Base-by-base conservation (phyloP, 176 grass and related monocot genomes). In the bread wheat (Triticum aestivum) region DNA sequence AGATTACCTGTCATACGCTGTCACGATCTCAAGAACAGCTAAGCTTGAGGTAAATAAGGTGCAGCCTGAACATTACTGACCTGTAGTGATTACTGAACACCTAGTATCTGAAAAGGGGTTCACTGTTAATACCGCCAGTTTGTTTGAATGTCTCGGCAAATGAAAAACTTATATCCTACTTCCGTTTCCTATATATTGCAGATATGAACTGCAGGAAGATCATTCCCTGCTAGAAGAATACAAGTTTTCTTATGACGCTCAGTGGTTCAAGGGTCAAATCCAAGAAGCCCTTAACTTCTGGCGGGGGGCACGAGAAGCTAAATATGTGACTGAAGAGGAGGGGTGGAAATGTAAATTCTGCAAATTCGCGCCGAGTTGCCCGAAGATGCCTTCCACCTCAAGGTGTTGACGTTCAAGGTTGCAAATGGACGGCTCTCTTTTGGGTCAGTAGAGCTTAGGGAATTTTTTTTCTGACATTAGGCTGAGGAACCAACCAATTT, bases 171-270 rank as follows among this genome's bases (percentile, higher is more conserved):
- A 35, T 17, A 42, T 38, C 8, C 5, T 76, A 58, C 34, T 78
- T 37, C 23, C 23, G 34, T 63, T 38, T 64, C 7, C 29, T 85
- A 44, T 56, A 27, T 72, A n/a, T 37, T 90, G 75, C 85, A 98
- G 96, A 91, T 98, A 98, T 86, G 96, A 98, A 84, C 77, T 94
- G 8, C 93, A 94, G 68, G 51, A 70, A 79, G 92, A 96, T 83
- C 68, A 94, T 78, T 92, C 96, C 61, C 75, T 96, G 20, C 84
- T 96, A 5, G 88, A 92, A 82, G 90, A 96, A 85, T 89, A 92
- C 65, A 45, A 70, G 59, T 94, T 98, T 77, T 37, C 79, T 61
- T 96, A 91, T 85, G 90, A 98, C 85, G 65, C 75, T 73, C 54
- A 13, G 34, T 98, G 92, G 93, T 84, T 91, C 68, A 86, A 91